Percentiles rank a stretch among this genome's conserved stretches.
Conservation (phyloP, 345 rosid genomes). For the Citrus sp. region DNA sequence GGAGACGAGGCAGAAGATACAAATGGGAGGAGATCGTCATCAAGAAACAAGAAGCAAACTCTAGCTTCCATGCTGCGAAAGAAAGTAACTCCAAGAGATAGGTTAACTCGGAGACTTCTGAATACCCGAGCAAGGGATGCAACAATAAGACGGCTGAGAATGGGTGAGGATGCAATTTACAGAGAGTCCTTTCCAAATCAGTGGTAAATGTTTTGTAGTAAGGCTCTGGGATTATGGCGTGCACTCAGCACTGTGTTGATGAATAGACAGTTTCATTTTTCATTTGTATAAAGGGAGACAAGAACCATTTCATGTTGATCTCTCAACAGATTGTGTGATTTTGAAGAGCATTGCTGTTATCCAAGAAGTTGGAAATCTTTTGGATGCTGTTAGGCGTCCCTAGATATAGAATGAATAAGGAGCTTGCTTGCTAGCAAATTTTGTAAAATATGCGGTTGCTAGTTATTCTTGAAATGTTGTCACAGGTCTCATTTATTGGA, state of each 20-base stretch:
- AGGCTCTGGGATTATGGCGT: not conserved
- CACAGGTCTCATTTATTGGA: not conserved
- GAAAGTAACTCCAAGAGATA: constrained; percentile 63
- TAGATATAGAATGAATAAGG: not conserved
- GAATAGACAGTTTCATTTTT: not conserved
- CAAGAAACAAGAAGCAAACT: constrained; percentile 54
- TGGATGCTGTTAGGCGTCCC: not conserved
- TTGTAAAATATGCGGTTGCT: not conserved
- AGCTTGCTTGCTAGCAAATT: not conserved
- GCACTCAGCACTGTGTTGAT: not conserved
- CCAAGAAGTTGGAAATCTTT: not conserved
- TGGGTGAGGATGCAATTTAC: constrained; percentile 52
- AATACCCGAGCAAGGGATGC: constrained; percentile 50
- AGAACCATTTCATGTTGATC: not conserved
- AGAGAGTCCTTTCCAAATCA: constrained; percentile 84
- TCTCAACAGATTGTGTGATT: not conserved
- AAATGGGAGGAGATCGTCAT: constrained; percentile 24
- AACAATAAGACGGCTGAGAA: constrained; percentile 41
- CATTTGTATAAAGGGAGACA: not conserved
- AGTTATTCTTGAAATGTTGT: not conserved
- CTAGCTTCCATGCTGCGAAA: constrained; percentile 58
- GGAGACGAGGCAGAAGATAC: constrained; percentile 39
- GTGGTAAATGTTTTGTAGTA: constrained; percentile 42
- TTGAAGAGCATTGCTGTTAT: not conserved
- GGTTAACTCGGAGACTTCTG: constrained; percentile 54